A percentile compares a stretch with the other conserved stretches of the same genome.
Evolutionary conservation across 2,329 filamentous ascomycete genomes (phyloP).

Genomic region (Fusarium agapanthi): DNA sequence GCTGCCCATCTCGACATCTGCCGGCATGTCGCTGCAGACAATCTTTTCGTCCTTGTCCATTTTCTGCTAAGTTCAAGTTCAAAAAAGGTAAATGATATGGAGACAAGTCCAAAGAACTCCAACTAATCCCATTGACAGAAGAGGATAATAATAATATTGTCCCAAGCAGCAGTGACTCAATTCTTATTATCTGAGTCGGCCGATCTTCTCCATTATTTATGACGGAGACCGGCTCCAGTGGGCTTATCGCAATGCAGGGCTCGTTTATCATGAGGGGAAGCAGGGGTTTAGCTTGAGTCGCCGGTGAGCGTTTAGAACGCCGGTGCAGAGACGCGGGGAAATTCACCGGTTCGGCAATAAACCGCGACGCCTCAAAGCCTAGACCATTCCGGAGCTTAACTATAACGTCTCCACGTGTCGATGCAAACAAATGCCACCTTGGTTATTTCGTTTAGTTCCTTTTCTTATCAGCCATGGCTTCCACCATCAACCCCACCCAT

Average conservation of each 20-base stretch:
- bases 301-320: not conserved
- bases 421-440: accelerated
- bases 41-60: not conserved
- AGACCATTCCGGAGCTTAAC: not conserved
- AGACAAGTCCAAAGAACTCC: not conserved
- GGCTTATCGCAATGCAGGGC: not conserved
- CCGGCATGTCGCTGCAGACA: not conserved
- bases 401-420: not conserved
- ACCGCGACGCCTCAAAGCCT: accelerated
- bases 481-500: not conserved
- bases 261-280: not conserved
- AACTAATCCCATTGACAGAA: not conserved
- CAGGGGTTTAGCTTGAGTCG: not conserved
- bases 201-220: not conserved
- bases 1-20: not conserved
- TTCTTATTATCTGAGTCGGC: not conserved
- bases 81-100: not conserved
- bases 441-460: accelerated
- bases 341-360: not conserved
- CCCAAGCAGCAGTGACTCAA: not conserved
- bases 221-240: not conserved
- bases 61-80: not conserved
- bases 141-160: not conserved
- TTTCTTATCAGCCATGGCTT: not conserved
- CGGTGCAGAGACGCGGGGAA: not conserved